These are phyloP conservation scores for Taiozyma onychis DNA, from an alignment of 1,139 yeast species.

Conservation along the genomic window DNA sequence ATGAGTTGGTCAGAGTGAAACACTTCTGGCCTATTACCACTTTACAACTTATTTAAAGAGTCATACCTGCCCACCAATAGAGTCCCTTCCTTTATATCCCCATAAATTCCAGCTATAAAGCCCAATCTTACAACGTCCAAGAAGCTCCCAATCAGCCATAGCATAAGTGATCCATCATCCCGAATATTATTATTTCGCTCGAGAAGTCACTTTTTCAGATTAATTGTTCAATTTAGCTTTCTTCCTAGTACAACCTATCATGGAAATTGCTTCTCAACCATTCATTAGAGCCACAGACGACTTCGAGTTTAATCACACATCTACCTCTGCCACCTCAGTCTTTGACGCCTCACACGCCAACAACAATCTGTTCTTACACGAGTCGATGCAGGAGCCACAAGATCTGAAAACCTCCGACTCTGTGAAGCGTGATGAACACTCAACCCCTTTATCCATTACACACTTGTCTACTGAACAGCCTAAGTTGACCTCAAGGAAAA, in stretches of 20 bases:
- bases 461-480: neutral
- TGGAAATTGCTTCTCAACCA: neutral
- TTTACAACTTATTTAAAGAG: neutral
- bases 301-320: neutral
- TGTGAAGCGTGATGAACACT: neutral
- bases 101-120: neutral
- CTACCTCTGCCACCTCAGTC: neutral
- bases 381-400: neutral
- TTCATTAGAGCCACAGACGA: neutral
- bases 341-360: neutral
- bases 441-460: neutral
- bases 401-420: neutral
- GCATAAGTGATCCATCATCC: neutral
- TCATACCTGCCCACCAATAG: neutral
- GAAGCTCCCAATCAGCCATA: neutral
- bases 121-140: neutral
- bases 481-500: neutral
- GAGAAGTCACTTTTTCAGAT: neutral
- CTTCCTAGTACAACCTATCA: neutral
- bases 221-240: neutral
- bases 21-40: neutral
- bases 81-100: neutral
- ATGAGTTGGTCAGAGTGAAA: neutral
- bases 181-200: neutral
- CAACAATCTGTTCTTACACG: neutral